Conservation (phyloP, 768 basidiomycete genomes). For the Agrocybe praecox region DNA sequence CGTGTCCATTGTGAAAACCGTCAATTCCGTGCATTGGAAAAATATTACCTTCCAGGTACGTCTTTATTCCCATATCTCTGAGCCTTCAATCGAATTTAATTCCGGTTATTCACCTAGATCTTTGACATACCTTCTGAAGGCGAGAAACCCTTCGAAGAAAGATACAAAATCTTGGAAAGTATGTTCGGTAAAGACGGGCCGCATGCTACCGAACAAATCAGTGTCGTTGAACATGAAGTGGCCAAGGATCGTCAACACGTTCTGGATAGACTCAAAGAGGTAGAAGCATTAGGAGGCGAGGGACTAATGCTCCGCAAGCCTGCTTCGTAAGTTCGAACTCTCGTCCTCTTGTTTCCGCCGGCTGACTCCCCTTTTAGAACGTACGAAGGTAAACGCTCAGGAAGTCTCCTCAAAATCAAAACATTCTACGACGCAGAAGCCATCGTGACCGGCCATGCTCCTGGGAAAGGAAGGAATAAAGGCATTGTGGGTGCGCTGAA, state of each 20-base stretch:
- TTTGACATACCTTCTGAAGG: constrained; percentile 59
- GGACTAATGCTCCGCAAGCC: constrained; percentile 60
- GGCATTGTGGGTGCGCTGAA: constrained; percentile 52
- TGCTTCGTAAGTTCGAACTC: constrained; percentile 37
- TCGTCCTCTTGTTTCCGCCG: background rate
- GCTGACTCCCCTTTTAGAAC: constrained; percentile 24
- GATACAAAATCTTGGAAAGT: constrained; percentile 43
- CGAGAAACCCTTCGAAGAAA: constrained; percentile 51
- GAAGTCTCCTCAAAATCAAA: constrained; percentile 58
- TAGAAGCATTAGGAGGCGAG: constrained; percentile 58
- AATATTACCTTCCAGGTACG: constrained; percentile 55
- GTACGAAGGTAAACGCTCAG: constrained; percentile 54
- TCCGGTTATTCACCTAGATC: constrained; percentile 32
- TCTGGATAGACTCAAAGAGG: constrained; percentile 52
- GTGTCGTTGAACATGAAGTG: constrained; percentile 49
- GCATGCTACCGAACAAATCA: constrained; percentile 42
- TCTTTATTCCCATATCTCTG: background rate
- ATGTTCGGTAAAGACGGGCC: constrained; percentile 50
- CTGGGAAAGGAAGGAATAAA: constrained; percentile 52
- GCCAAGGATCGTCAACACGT: constrained; percentile 52
- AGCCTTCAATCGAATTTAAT: background rate
- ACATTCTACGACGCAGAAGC: constrained; percentile 67
- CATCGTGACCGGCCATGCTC: constrained; percentile 56
- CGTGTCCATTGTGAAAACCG: constrained; percentile 60
- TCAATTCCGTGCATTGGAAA: constrained; percentile 59